Conservation (phyloP, 139 green algal genomes). For the Picochlorum sp. region DNA sequence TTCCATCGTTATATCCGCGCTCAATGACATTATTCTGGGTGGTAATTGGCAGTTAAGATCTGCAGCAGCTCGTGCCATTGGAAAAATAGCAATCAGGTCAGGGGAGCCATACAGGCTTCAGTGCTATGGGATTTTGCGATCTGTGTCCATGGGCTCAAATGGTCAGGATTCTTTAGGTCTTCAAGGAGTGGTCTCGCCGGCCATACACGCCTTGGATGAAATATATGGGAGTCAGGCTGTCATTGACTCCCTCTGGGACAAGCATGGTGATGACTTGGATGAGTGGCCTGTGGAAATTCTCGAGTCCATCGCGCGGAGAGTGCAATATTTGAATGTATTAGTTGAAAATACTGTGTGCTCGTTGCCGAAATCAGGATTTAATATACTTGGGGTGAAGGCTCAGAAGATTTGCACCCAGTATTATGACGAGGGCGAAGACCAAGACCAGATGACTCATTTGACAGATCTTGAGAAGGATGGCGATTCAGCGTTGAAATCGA, state of each 20-base stretch:
- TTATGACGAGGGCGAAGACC: too few species aligned
- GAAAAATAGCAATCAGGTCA: slow-evolving; percentile 63
- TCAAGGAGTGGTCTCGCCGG: slow-evolving; percentile 1
- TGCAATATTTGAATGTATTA: slow-evolving; percentile 10
- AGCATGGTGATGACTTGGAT: slow-evolving; percentile 29
- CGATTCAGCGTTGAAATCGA: slow-evolving; percentile 4
- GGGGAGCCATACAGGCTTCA: slow-evolving; percentile 77
- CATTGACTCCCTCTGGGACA: slow-evolving; percentile 40
- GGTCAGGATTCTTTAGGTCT: slow-evolving; percentile 25
- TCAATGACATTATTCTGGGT: slow-evolving; percentile 32
- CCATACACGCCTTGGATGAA: slow-evolving; percentile 43
- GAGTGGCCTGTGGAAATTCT: slow-evolving; percentile 53
- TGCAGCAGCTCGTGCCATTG: slow-evolving; percentile 34
- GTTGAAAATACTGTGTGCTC: slow-evolving; percentile 31
- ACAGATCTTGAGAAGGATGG: background rate
- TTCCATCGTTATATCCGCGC: slow-evolving; percentile 28
- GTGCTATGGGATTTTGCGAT: slow-evolving; percentile 58
- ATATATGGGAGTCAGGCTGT: slow-evolving; percentile 64
- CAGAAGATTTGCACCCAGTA: too few species aligned
- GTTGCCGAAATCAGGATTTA: slow-evolving; percentile 17
- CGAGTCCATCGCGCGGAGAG: slow-evolving; percentile 36
- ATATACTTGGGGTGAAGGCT: slow-evolving; percentile 16
- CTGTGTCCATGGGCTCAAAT: slow-evolving; percentile 2
- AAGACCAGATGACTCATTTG: too few species aligned
- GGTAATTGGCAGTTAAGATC: slow-evolving; percentile 36